A percentile compares a stretch with the other conserved stretches of the same genome.
Conservation (phyloP, 2,329 filamentous ascomycete genomes). For the Coniochaeta prunicola region DNA sequence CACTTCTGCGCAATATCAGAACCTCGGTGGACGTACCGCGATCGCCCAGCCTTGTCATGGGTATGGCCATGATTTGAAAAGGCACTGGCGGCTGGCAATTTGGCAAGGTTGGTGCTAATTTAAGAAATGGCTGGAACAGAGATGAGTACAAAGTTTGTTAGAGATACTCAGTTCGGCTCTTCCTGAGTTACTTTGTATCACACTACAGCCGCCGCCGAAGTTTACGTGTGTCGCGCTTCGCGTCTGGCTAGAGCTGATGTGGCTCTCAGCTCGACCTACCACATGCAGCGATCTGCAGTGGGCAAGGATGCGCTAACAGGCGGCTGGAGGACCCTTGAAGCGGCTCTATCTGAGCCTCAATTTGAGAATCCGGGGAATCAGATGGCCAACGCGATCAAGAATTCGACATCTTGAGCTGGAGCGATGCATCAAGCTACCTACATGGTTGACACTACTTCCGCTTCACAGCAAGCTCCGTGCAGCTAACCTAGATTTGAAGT, state of each 20-base stretch:
- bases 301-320: background rate
- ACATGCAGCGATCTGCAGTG: background rate
- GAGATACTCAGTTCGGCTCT: no score
- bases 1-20: constrained; percentile 5
- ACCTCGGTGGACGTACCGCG: constrained; percentile 26
- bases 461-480: no score
- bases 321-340: background rate
- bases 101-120: background rate
- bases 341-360: background rate
- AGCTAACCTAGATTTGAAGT: no score
- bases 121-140: background rate
- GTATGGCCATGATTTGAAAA: constrained; percentile 26
- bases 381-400: background rate
- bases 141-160: background rate
- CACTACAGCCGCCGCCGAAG: background rate
- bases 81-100: background rate
- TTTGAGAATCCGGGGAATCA: background rate
- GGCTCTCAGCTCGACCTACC: background rate
- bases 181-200: no score
- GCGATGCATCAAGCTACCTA: no score
- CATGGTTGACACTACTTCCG: no score
- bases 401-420: no score
- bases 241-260: background rate
- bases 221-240: background rate
- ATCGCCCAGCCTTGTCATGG: constrained; percentile 35